Percentiles rank a stretch among this genome's conserved stretches.
Conservation (phyloP, 208 protist species). For the Trypanosomatidae sp. region DNA sequence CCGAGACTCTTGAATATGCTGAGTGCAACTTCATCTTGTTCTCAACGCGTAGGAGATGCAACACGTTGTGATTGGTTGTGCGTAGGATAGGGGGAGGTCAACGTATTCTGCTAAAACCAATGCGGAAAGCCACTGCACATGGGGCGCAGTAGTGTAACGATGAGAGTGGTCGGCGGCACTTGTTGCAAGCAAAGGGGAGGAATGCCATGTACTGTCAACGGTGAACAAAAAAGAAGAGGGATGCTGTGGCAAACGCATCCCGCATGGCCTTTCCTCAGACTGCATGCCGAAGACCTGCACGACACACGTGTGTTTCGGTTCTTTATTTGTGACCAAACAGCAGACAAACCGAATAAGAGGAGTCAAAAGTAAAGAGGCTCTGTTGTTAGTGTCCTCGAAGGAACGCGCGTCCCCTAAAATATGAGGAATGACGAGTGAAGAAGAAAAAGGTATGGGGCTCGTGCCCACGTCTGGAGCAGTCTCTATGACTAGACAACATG, state of each 20-base stretch:
- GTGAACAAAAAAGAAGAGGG: neutral
- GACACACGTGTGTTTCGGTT: neutral
- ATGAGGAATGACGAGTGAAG: neutral
- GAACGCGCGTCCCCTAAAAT: neutral
- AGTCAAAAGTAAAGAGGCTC: no score
- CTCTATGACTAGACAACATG: neutral
- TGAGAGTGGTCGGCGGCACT: neutral
- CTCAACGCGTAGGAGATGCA: neutral
- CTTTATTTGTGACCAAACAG: neutral
- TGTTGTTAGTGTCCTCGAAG: neutral
- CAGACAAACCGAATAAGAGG: neutral
- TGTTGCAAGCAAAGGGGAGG: neutral
- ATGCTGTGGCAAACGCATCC: neutral
- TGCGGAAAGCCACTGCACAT: neutral
- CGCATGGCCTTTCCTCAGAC: neutral
- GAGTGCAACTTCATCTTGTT: neutral
- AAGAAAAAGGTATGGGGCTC: neutral
- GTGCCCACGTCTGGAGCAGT: neutral
- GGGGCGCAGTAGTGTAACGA: neutral
- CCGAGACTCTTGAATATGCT: neutral
- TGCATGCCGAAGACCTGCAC: neutral
- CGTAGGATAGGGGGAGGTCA: neutral
- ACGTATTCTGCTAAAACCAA: neutral
- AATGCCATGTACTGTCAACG: neutral
- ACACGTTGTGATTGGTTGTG: neutral